A percentile compares a stretch with the other conserved stretches of the same genome.
Conservation (phyloP, 176 grass and related monocot genomes). For the Carex scoparia region DNA sequence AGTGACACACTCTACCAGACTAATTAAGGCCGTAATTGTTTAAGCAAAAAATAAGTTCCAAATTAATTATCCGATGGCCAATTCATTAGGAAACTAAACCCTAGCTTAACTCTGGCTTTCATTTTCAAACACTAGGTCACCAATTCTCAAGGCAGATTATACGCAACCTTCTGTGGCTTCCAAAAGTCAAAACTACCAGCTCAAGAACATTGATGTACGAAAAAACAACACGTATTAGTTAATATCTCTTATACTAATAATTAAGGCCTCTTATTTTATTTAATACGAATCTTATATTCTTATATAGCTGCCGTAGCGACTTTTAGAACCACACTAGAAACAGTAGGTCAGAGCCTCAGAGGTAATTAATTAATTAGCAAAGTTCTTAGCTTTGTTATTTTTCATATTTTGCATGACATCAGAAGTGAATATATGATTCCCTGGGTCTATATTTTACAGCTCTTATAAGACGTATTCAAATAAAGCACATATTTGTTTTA, state of each 20-base stretch:
- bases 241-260: not conserved
- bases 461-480: not conserved
- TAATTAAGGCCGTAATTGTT: not conserved
- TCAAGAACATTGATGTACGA: conserved; percentile 21
- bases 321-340: not conserved
- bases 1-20: conserved; percentile 35
- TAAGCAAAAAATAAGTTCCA: not conserved
- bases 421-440: not conserved
- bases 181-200: conserved; percentile 66
- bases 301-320: not conserved
- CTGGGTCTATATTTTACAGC: not conserved
- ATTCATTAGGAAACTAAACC: conserved; percentile 25
- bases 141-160: conserved; percentile 52
- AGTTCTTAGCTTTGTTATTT: not conserved
- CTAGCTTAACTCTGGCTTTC: not conserved
- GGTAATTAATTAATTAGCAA: not conserved
- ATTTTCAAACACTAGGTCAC: conserved; percentile 33
- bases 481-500: not conserved
- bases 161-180: conserved; percentile 23
- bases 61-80: conserved; percentile 10
- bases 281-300: not conserved
- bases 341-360: not conserved
- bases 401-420: not conserved
- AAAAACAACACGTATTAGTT: not conserved
- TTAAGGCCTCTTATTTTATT: not conserved